These are phyloP conservation scores for Fraxinus dipetala DNA, from an alignment of 305 asterid species.

Conservation along the genomic window DNA sequence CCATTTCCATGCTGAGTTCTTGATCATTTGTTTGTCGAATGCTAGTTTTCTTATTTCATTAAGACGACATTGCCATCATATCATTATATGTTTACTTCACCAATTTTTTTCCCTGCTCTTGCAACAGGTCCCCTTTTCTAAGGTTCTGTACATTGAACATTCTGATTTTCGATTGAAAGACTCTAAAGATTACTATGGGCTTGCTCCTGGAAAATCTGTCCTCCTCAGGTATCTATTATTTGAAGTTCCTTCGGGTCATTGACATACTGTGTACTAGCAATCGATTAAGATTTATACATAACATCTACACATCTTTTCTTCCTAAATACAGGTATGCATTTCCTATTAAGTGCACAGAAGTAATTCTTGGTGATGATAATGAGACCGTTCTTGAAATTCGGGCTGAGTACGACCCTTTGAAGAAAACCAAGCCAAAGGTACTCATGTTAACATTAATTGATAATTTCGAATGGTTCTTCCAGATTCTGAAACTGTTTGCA, in stretches of 20 bases:
- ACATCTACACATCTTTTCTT: slow-evolving; percentile 14
- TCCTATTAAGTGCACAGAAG: slow-evolving; percentile 87
- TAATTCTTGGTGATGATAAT: slow-evolving; percentile 56
- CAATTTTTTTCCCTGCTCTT: slow-evolving; percentile 18
- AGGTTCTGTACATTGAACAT: slow-evolving; percentile 72
- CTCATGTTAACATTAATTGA: neutral
- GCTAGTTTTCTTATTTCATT: neutral
- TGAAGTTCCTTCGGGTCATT: neutral
- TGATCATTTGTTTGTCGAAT: neutral
- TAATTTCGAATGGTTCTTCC: neutral
- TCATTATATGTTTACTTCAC: slow-evolving; percentile 5
- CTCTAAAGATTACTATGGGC: slow-evolving; percentile 93
- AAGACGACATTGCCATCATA: neutral
- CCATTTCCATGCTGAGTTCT: neutral
- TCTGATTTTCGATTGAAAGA: slow-evolving; percentile 84
- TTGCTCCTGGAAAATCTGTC: slow-evolving; percentile 93
- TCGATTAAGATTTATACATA: slow-evolving; percentile 2
- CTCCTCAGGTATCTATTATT: slow-evolving; percentile 59
- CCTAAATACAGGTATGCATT: slow-evolving; percentile 68
- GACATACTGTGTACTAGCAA: neutral
- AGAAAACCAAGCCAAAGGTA: slow-evolving; percentile 86
- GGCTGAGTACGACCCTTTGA: slow-evolving; percentile 75
- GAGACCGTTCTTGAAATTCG: slow-evolving; percentile 67
- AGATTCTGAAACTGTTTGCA: neutral
- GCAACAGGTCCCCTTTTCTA: slow-evolving; percentile 80